Percentiles rank a stretch among this genome's conserved stretches.
Conservation (phyloP, 495 filamentous ascomycete genomes). For the Penicillium angulare region DNA sequence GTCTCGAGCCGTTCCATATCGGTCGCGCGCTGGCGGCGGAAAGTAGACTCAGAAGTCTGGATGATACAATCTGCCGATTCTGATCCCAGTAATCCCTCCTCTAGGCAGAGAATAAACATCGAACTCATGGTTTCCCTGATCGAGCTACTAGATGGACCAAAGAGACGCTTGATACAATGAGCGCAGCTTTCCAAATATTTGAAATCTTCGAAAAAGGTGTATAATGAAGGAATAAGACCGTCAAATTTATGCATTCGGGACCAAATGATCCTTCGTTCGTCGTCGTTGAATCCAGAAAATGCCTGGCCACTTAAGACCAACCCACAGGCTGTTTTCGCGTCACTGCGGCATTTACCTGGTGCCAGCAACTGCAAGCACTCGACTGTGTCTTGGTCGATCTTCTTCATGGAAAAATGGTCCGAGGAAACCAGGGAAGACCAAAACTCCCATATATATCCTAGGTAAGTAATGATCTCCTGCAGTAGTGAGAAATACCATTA, state of each 20-base stretch:
- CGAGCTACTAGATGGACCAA: background rate
- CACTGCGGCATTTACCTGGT: background rate
- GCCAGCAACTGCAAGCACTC: background rate
- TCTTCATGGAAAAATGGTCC: no score
- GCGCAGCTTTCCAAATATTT: constrained; percentile 27
- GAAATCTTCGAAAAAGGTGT: constrained; percentile 38
- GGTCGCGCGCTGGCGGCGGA: constrained; percentile 1
- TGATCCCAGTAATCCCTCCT: no score
- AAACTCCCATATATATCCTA: no score
- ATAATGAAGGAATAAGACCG: constrained; percentile 28
- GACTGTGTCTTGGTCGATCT: background rate
- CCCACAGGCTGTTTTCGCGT: constrained; percentile 6
- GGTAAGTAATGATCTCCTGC: background rate
- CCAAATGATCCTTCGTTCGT: constrained; percentile 23
- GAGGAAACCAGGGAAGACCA: no score
- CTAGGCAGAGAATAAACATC: no score
- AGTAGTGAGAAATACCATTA: no score
- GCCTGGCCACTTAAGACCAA: constrained; percentile 15
- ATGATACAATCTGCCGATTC: constrained; percentile 12
- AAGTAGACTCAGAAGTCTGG: constrained; percentile 25
- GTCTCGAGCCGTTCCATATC: constrained; percentile 11
- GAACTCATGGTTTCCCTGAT: constrained; percentile 14
- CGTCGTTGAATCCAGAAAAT: constrained; percentile 25
- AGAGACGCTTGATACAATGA: constrained; percentile 28
- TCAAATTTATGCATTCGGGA: constrained; percentile 14